Base-by-base conservation (phyloP, 2,329 filamentous ascomycete genomes). In the Trichoderma sp. region DNA sequence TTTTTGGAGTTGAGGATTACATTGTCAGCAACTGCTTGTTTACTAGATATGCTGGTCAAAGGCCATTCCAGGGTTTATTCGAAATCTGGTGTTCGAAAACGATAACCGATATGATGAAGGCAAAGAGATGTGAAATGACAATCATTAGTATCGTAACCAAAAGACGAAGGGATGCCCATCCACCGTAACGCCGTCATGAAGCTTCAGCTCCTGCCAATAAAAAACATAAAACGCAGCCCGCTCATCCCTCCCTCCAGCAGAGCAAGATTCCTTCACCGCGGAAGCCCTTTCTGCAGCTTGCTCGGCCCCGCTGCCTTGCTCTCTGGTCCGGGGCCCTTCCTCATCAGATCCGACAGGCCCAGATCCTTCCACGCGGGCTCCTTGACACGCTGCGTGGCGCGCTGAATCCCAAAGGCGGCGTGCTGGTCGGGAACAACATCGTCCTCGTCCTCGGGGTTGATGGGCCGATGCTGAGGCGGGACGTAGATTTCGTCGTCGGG, bases 361-460 rank as follows among this genome's bases (percentile, higher is more conserved):
- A 94, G 78, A 73, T 95, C 91, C 74, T 89, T 89, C 91, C 91
- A 96, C 7, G 87, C 88, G 1, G 89, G 83, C 77, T 93, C 90
- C 71, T 83, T 85, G 71, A 81, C 83, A 68, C 85, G 84, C 78
- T 92, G 89, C 17, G 90, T 93, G 10, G 91, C 91, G 70, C 90
- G 85, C 76, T 91, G 88, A 71, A 96, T 95, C 45, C 91, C 92
- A 75, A 95, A 95, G 0, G 91, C 92, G 14, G 91, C 91, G 74
- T 95, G 91, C 78, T 95, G 91, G 76, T 95, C 91, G 0, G 92
- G 91, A 5, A 95, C 91, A 4, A 95, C 90, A 73, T 95, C 91
- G 73, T 95, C 92, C 78, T 95, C 91, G 75, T 95, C 91, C 76
- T 95, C 91, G 0, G 92, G 91, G 74, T 95, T 94, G 73, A 93